Base-by-base conservation (phyloP, 1,139 yeast species). In the Protomyces pachydermus region DNA sequence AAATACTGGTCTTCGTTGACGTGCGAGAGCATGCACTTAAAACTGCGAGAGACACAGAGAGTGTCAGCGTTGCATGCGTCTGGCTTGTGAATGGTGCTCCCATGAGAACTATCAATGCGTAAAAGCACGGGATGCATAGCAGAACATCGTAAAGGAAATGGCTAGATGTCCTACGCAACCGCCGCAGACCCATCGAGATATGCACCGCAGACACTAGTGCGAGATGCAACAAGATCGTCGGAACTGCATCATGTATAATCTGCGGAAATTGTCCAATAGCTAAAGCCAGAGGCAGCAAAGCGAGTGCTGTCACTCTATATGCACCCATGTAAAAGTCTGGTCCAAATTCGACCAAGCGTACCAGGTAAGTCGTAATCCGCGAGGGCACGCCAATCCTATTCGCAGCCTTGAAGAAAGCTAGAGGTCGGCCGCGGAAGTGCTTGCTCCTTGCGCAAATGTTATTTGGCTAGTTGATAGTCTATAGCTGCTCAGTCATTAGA, bases 1-100 rank as follows among this genome's bases (percentile, higher is more conserved):
- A 52, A 14, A 50, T 56, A 51, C 20, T 39, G 23, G n/a, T 12
- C 28, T 5, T 39, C 18, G 12, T 28, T 18, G 25, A 18, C 51
- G 16, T 28, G 62, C 56, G 12, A 8, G 20, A 9, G n/a, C 16
- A 51, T 20, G 28, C 48, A 18, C 38, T 16, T 54, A 57, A 35
- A 14, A 51, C 25, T 10, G 56, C 34, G 9, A 58, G 39, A 18
- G 53, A 55, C 12, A 38, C 42, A 14, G 56, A 38, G 18, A 58
- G 39, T 34, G 51, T 12, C 10, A 37, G 20, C 8, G 62, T 58
- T 25, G 51, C 52, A 28, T 1, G 51, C 14, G 52, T n/a, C 18
- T 58, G 56, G 14, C 45, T 52, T 14, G 62, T 52, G 16, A 58
- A 52, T 1, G 62, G 62, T 9, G 62, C 62, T 8, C 62, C 62